phyloP scores from a whole-genome alignment of 345 rosid genomes.

The Conringia planisiliqua region DNA sequence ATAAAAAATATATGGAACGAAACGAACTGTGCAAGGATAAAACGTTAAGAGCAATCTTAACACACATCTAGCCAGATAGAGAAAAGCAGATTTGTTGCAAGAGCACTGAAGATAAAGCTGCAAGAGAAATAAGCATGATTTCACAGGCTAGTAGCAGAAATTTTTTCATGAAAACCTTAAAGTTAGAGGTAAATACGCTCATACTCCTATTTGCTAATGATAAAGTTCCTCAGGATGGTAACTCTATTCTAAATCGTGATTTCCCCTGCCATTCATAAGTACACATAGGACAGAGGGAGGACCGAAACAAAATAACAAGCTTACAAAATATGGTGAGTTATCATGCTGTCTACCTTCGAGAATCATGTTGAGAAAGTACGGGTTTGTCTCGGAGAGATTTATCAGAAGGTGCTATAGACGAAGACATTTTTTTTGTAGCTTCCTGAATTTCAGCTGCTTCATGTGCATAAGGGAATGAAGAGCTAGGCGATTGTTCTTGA shows the following conservation, averaged over 20 bases:
- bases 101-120: not conserved
- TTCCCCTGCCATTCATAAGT: constrained; percentile 5
- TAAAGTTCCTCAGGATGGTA: constrained; percentile 10
- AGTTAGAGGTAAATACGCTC: not conserved
- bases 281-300: not conserved
- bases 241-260: constrained; percentile 6
- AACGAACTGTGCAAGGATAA: too few relatives aligned
- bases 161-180: not conserved
- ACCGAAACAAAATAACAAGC: not conserved
- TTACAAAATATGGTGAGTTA: not conserved
- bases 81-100: constrained; percentile 6
- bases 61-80: constrained; percentile 16
- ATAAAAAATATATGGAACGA: too few relatives aligned
- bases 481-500: constrained; percentile 36
- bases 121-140: constrained; percentile 23
- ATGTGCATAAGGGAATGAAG: constrained; percentile 31
- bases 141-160: constrained; percentile 5
- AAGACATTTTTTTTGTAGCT: constrained; percentile 46
- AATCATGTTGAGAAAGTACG: constrained; percentile 36
- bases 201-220: not conserved
- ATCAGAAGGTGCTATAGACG: constrained; percentile 29
- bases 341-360: constrained; percentile 46
- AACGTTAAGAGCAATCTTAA: not conserved
- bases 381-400: constrained; percentile 35
- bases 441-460: constrained; percentile 40